These are phyloP conservation scores for Cadophora malorum DNA, from an alignment of 2,329 filamentous ascomycete species.

Conservation along the genomic window DNA sequence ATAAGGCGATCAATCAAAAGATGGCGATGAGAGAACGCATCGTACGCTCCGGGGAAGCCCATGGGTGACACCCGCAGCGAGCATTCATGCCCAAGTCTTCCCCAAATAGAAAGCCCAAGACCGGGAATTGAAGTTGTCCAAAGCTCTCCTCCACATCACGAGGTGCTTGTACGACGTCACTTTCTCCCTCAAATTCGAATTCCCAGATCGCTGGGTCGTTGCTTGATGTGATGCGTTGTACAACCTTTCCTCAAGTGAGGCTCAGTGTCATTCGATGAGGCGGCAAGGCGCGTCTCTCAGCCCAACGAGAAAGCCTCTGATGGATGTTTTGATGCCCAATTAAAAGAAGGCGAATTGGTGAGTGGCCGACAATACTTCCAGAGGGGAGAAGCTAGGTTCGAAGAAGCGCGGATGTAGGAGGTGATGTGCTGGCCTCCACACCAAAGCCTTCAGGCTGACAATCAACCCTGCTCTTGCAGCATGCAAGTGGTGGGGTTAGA, in stretches of 20 bases:
- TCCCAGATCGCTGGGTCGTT: conserved; percentile 38
- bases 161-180: conserved; percentile 38
- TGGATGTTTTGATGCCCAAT: conserved; percentile 43
- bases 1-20: conserved; percentile 37
- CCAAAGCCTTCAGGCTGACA: conserved; percentile 37
- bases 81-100: conserved; percentile 27
- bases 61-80: conserved; percentile 36
- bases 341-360: conserved; percentile 38
- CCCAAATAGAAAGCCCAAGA: conserved; percentile 17
- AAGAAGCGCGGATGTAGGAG: conserved; percentile 32
- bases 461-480: conserved; percentile 39
- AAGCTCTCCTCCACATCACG: conserved; percentile 33
- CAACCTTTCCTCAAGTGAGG: conserved; percentile 45
- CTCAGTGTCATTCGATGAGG: conserved; percentile 36
- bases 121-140: conserved; percentile 13
- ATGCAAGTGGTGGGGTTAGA: conserved; percentile 33
- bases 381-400: conserved; percentile 30
- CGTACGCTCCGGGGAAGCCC: conserved; percentile 31
- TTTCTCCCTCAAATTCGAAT: conserved; percentile 28
- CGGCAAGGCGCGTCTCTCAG: conserved; percentile 39
- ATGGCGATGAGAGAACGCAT: conserved; percentile 22
- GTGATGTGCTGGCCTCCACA: conserved; percentile 41
- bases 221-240: conserved; percentile 52
- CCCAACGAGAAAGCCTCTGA: conserved; percentile 41
- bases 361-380: conserved; percentile 27